Percentiles rank a stretch among this genome's conserved stretches.
Conservation (phyloP, 257 asterid species). For the Ajuga chamaepitys region DNA sequence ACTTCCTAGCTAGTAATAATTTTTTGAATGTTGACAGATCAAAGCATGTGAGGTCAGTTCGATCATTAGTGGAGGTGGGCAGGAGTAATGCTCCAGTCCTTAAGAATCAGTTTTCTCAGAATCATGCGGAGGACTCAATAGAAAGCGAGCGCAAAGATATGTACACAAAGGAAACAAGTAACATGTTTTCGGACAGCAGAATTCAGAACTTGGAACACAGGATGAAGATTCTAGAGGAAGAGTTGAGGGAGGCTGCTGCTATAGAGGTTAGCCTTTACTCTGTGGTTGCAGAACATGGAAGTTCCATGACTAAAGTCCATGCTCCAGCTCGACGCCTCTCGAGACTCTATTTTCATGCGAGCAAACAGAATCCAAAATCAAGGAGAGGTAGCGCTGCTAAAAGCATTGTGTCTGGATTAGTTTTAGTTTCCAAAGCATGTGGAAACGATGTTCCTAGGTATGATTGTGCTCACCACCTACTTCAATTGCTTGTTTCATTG, state of each 20-base stretch:
- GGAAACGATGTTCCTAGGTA: constrained; percentile 91
- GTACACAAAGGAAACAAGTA: constrained; percentile 35
- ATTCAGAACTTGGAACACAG: constrained; percentile 45
- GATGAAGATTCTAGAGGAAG: constrained; percentile 53
- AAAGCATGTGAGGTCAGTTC: constrained; percentile 47
- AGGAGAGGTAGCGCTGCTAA: constrained; percentile 54
- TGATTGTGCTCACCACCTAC: background rate
- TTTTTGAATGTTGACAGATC: constrained; percentile 25
- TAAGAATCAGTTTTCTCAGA: constrained; percentile 20
- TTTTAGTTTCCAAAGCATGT: constrained; percentile 72
- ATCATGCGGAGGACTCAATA: constrained; percentile 14
- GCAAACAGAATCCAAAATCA: constrained; percentile 34
- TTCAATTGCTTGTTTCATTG: background rate
- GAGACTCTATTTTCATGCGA: constrained; percentile 67
- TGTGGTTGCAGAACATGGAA: constrained; percentile 78
- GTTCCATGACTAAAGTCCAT: constrained; percentile 71
- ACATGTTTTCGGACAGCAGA: constrained; percentile 33
- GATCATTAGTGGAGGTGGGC: constrained; percentile 40
- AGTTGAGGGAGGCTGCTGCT: constrained; percentile 79
- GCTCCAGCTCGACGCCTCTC: constrained; percentile 87
- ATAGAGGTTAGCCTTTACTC: constrained; percentile 69
- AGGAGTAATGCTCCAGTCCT: constrained; percentile 36
- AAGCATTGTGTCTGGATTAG: constrained; percentile 65
- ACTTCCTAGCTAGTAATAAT: constrained; percentile 7
- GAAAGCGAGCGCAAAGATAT: constrained; percentile 27